Conservation (phyloP, 2,329 filamentous ascomycete genomes). For the Allantophomopsis cytisporea region DNA sequence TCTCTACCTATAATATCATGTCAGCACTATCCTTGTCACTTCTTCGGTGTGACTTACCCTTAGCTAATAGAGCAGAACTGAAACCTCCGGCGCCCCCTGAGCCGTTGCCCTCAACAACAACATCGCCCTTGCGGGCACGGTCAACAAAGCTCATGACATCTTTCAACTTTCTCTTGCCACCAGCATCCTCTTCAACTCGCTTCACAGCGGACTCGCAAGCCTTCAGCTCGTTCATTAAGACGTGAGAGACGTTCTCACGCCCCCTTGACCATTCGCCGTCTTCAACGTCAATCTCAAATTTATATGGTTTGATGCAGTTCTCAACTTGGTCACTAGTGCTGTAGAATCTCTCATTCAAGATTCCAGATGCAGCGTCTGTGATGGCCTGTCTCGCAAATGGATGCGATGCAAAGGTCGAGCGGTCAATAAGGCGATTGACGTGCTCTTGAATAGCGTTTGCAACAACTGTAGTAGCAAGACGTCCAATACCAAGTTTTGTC, state of each 20-base stretch:
- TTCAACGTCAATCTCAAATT: constrained; percentile 93
- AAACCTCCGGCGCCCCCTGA: constrained; percentile 84
- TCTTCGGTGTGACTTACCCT: constrained; percentile 39
- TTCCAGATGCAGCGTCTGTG: constrained; percentile 75
- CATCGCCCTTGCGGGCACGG: constrained; percentile 73
- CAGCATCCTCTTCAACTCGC: constrained; percentile 62
- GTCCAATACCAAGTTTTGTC: constrained; percentile 87
- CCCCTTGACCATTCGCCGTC: constrained; percentile 79
- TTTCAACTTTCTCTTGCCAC: constrained; percentile 69
- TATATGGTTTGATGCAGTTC: constrained; percentile 98
- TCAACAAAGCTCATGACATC: constrained; percentile 91
- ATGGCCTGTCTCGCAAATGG: constrained; percentile 92
- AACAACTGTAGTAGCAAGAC: constrained; percentile 83
- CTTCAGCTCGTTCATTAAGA: constrained; percentile 77
- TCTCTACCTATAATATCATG: constrained; percentile 53
- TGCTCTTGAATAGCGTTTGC: constrained; percentile 76
- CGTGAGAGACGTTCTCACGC: constrained; percentile 64
- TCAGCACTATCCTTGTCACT: neutral
- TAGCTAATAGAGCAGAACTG: constrained; percentile 70
- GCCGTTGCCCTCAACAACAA: constrained; percentile 72
- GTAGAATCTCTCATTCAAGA: constrained; percentile 89
- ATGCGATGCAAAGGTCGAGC: constrained; percentile 78
- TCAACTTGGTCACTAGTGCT: constrained; percentile 96
- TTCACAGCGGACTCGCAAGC: constrained; percentile 73
- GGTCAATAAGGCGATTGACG: constrained; percentile 63